phyloP scores from a whole-genome alignment of 257 asterid species.

The Nicotiana knightiana region DNA sequence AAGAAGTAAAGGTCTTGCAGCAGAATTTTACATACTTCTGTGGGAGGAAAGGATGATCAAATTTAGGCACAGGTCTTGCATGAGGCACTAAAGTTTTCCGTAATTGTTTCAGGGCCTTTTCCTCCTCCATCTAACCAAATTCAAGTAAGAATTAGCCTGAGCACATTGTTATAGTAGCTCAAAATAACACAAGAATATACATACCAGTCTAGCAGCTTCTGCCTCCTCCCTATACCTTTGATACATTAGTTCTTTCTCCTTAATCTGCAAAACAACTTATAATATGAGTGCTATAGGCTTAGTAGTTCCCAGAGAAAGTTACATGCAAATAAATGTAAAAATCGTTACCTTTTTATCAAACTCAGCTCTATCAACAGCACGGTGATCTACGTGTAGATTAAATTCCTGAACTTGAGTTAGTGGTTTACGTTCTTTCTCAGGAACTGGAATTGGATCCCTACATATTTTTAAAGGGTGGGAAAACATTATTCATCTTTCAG shows the following conservation, averaged over 20 bases:
- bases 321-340: not conserved
- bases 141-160: not conserved
- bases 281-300: constrained; percentile 11
- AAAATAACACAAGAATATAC: not conserved
- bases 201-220: constrained; percentile 77
- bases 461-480: not conserved
- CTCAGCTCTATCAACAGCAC: constrained; percentile 79
- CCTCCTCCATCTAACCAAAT: constrained; percentile 74
- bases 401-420: constrained; percentile 84
- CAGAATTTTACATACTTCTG: constrained; percentile 42
- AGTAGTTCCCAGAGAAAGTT: not conserved
- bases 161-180: not conserved
- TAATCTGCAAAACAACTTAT: constrained; percentile 38
- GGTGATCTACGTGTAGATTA: constrained; percentile 57
- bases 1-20: not conserved
- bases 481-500: not conserved
- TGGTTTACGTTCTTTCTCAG: constrained; percentile 68
- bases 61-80: constrained; percentile 80
- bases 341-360: constrained; percentile 73
- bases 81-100: constrained; percentile 81
- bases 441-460: constrained; percentile 94
- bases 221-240: constrained; percentile 90
- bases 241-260: constrained; percentile 78
- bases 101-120: constrained; percentile 83
- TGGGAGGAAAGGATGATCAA: constrained; percentile 72